Evolutionary conservation across 345 rosid genomes (phyloP), one percentile per base, ranked within the genome.

Genomic region (Rhizophora apiculata): DNA sequence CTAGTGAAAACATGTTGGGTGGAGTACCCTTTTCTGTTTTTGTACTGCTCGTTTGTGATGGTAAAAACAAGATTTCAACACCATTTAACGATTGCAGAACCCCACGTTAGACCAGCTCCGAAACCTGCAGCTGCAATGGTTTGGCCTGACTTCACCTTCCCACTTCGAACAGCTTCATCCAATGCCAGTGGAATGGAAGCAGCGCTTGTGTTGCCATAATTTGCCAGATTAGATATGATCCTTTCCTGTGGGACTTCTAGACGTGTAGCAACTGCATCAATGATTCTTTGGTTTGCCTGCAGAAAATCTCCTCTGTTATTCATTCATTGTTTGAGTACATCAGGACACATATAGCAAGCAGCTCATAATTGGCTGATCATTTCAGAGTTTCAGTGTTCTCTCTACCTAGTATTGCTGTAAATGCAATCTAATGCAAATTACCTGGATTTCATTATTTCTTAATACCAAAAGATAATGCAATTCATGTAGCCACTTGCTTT

Each of bases 221-320:
- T 86, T 36, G 89, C 96, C 86, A 95, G 68, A 68, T 90, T 95
- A 36, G 99, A 86, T 64, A 95, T 82, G 54, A 95, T 86, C 46
- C 86, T 72, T 71, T 90, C 97, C 48, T 81, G 81, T n/a, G 99
- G 97, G 63, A 95, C 74, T 26, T 86, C 79, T 49, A 95, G 77
- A 48, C 96, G 90, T 52, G 90, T 78, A 31, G 96, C 96, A 61
- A 95, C 97, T 58, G 92, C 84, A 78, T 90, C 99, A 30, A 95
- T 82, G 82, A 95, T 95, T 87, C 96, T 88, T 80, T 90, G 95
- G 74, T 95, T 95, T 52, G 99, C 99, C 99, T 95, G 85, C 87
- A 88, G 56, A 62, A 55, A 1, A 32, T 37, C 22, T 48, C 24
- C 54, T 24, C 0, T 15, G 26, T 46, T 30, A 39, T 3, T 15